Base-by-base conservation (phyloP, 1,139 yeast genomes). In the Komagataea norvegica region DNA sequence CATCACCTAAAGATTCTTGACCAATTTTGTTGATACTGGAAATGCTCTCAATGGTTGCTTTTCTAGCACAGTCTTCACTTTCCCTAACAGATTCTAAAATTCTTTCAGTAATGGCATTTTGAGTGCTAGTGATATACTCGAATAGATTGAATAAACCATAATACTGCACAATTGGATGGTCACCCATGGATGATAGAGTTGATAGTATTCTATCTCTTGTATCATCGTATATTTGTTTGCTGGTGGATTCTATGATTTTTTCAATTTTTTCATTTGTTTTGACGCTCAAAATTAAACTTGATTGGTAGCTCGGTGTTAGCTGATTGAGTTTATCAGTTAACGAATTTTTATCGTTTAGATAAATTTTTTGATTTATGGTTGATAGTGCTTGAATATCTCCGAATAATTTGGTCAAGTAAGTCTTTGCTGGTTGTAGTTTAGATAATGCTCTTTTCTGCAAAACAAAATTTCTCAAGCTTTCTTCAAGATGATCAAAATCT, bases 391-490 rank as follows among this genome's bases (percentile, higher is more conserved):
- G 68, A 34, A 89, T 57, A 56, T 93, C 99, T 14, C 61, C 60
- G 34, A 85, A 70, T 15, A 89, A 59, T 52, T 89, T 89, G 18
- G 70, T 47, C 25, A 91, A 63, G 52, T 84, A 93, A 17, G 82
- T 88, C 56, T 89, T 88, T 0, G 96, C 97, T 0, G 99, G 99
- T 30, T 87, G 73, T 18, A 93, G 67, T 59, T 93, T 93, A 0
- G 97, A 88, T 14, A 85, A 62, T 0, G 96, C 79, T 51, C 98
- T 73, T 55, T 89, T 91, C 49, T 89, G 95, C 27, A 93, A 68
- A 6, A 93, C 80, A 57, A 93, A 93, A 49, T 80, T 81, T 38
- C 97, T 73, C 43, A 93, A 67, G 1, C 95, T 80, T 7, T 84
- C 81, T 54, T 93, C 97, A 45, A 93, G 67, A 36, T 76, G 77